Base-by-base conservation (phyloP, 208 protist species). In the Acanthamoeba royreba region DNA sequence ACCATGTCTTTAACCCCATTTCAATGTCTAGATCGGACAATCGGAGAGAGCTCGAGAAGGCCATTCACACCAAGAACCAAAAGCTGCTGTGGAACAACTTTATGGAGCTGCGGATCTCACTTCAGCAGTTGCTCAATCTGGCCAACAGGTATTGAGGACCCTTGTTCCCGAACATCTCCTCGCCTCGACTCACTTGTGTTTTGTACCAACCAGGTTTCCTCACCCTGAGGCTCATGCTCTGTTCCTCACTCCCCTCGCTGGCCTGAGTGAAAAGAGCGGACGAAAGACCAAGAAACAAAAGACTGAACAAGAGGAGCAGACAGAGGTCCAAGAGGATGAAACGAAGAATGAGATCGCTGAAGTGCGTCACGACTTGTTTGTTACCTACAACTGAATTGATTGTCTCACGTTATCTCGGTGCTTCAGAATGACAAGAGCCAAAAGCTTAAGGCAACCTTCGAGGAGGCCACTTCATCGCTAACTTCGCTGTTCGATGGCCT, bases 51-150 rank as follows among this genome's bases (percentile, higher is more conserved):
- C 52, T 89, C 15, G 81, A 89, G 52, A 89, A 89, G 52, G 81
- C 81, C 17, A 45, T 66, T 13, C 81, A 89, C 52, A 89, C 81
- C 22, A 89, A 89, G 81, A 55, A 89, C 81, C 81, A 89, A 40
- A 89, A 89, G 81, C 53, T 89, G 46, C 53, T 89, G 46, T 89
- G 81, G 81, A 89, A 89, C 53, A 89, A 28, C 53, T 89, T 89
- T 28, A 89, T 89, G 81, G 81, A 89, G 53, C 31, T 66, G 0
- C 46, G 81, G 35, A 89, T 89, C n/a, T 58, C 81, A 25, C 40
- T 89, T 5, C 81, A 89, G 38, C 81, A 89, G 81, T 9, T 63
- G 46, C 81, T 89, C 49, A 89, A 22, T 19, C 9, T 63, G 31
- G 81, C 81, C 46, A 89, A 89, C 47, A 89, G 81, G 81, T 89